phyloP scores from a whole-genome alignment of 2,329 filamentous ascomycete species.

The Triangularia setosa region DNA sequence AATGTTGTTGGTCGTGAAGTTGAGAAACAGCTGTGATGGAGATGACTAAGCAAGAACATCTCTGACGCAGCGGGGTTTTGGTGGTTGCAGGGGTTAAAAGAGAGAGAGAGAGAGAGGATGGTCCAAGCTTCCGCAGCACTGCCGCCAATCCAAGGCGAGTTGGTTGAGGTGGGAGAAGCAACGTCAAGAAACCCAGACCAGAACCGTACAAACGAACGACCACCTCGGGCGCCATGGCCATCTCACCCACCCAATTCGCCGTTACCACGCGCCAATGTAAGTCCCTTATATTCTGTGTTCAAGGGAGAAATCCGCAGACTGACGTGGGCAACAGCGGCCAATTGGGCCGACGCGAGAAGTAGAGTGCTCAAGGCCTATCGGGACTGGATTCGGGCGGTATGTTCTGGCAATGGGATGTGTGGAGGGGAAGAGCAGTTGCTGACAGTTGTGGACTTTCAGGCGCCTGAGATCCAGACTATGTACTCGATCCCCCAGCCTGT shows the following conservation, averaged over 20 bases:
- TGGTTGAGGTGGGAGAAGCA: neutral
- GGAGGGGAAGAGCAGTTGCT: neutral
- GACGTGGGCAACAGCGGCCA: slow-evolving; percentile 61
- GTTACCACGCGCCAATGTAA: slow-evolving; percentile 74
- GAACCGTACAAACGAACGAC: slow-evolving; percentile 27
- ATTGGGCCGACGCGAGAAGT: slow-evolving; percentile 82
- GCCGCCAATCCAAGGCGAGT: slow-evolving; percentile 6
- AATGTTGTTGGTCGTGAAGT: neutral
- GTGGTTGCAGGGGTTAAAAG: neutral
- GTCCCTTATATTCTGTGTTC: slow-evolving; percentile 31
- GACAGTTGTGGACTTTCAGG: slow-evolving; percentile 48
- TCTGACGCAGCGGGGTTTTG: neutral
- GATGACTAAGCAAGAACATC: neutral
- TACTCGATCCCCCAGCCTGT: slow-evolving; percentile 90
- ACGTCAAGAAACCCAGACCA: slow-evolving; percentile 4
- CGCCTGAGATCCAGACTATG: slow-evolving; percentile 95
- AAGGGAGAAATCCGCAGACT: slow-evolving; percentile 28
- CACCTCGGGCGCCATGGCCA: slow-evolving; percentile 62
- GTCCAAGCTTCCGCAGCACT: slow-evolving; percentile 17
- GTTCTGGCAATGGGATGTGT: slow-evolving; percentile 39
- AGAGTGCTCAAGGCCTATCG: slow-evolving; percentile 87
- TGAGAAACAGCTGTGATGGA: neutral
- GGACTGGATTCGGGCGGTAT: slow-evolving; percentile 93
- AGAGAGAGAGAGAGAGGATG: neutral
- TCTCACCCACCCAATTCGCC: slow-evolving; percentile 90